Evolutionary conservation across 805 yeast genomes (phyloP).

Genomic region (Candida ipomoeae): DNA sequence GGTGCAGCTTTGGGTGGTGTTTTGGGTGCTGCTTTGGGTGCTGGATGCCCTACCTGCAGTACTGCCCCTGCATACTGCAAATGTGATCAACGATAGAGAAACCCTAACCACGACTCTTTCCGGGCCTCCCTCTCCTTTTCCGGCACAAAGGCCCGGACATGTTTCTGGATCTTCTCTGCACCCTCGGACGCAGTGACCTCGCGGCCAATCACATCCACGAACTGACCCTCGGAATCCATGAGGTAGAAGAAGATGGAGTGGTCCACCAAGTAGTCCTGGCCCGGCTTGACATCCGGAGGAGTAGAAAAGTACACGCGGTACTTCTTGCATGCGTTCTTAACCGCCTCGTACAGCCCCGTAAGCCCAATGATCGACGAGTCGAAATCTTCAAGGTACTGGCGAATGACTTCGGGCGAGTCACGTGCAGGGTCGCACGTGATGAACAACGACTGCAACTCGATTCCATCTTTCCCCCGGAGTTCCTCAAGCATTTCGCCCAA

Average conservation of each 20-base stretch:
- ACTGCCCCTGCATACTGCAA: too few relatives aligned
- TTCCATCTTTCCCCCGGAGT: constrained; percentile 50
- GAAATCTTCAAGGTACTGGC: constrained; percentile 81
- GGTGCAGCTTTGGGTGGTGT: too few relatives aligned
- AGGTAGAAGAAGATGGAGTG: constrained; percentile 95
- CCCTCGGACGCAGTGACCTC: constrained; percentile 80
- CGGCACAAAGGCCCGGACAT: constrained; percentile 73
- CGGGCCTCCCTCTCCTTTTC: constrained; percentile 62
- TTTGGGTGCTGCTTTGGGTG: too few relatives aligned
- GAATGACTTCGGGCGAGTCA: constrained; percentile 81
- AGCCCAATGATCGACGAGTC: constrained; percentile 86
- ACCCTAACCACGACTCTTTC: constrained; percentile 57
- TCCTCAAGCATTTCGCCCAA: constrained; percentile 67
- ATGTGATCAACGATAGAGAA: constrained; percentile 32
- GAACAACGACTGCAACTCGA: constrained; percentile 77
- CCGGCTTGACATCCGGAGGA: constrained; percentile 89
- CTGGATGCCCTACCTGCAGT: too few relatives aligned
- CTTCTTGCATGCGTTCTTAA: constrained; percentile 80
- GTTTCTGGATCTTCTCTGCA: constrained; percentile 68
- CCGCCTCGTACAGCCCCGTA: constrained; percentile 84
- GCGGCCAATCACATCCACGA: constrained; percentile 91
- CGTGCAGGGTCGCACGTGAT: constrained; percentile 97
- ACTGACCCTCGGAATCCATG: constrained; percentile 98
- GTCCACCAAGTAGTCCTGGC: constrained; percentile 94
- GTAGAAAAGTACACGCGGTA: constrained; percentile 97